Conservation (phyloP, 768 basidiomycete genomes). For the Melanogaster broomeanus region DNA sequence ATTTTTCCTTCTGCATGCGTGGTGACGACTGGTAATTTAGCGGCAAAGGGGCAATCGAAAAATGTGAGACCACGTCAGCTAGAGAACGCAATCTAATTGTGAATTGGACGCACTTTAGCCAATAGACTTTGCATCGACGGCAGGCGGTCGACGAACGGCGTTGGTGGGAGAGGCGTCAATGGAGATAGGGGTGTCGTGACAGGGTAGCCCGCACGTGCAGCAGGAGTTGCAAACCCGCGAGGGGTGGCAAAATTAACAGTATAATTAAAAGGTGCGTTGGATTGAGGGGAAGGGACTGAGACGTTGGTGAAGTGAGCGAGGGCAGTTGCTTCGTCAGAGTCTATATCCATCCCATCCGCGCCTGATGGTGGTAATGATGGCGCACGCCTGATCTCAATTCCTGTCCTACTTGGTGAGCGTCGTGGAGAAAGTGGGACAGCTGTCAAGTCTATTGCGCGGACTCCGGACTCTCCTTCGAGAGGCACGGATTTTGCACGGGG, state of each 20-base stretch:
- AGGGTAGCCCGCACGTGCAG: background rate
- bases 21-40: background rate
- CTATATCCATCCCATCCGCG: slow-evolving; percentile 26
- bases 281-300: slow-evolving; percentile 5
- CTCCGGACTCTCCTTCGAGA: slow-evolving; percentile 10
- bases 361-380: slow-evolving; percentile 22
- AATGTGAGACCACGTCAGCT: background rate
- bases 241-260: slow-evolving; percentile 34
- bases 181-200: slow-evolving; percentile 37
- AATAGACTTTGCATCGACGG: slow-evolving; percentile 14
- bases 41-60: background rate
- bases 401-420: slow-evolving; percentile 23
- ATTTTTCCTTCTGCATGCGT: background rate
- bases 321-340: slow-evolving; percentile 12
- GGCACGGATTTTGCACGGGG: slow-evolving; percentile 33
- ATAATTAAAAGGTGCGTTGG: slow-evolving; percentile 14
- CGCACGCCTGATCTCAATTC: slow-evolving; percentile 26
- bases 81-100: background rate
- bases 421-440: slow-evolving; percentile 26
- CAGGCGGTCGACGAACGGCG: slow-evolving; percentile 32
- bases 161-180: slow-evolving; percentile 54
- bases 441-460: slow-evolving; percentile 21
- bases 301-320: slow-evolving; percentile 26
- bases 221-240: slow-evolving; percentile 1
- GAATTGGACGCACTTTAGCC: slow-evolving; percentile 17